Base-by-base conservation (phyloP, 257 asterid genomes). In the Gynochthodes officinalis region DNA sequence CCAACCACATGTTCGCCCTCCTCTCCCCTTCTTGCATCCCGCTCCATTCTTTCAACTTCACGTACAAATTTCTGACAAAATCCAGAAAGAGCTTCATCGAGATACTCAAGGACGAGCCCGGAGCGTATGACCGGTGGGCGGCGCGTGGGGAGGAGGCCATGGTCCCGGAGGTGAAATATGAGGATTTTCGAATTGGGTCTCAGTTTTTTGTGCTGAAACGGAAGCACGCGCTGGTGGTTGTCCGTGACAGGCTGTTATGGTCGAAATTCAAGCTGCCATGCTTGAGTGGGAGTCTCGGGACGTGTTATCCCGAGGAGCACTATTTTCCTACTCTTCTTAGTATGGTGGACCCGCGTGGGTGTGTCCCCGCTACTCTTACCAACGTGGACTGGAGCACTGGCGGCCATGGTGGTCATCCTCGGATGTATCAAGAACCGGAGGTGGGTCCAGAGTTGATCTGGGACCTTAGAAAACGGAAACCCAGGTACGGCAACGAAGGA, bases 301-400 rank as follows among this genome's bases (percentile, higher is more conserved):
- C 88, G 90, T 91, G 97, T 85, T 91, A 84, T 64, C 97, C 97
- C 0, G 97, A 91, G 78, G 97, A 91, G 88, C 95, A 91, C 16
- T 91, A 91, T 8, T 91, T 91, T 75, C 81, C 97, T 15, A 91
- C 96, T 67, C 77, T 91, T 69, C 75, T 91, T 70, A 82, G 75
- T 76, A 85, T 75, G 92, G 88, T 84, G 82, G 97, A 91, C 84
- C 86, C 85, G 71, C 83, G 75, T 6, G 95, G 96, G 33, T 86
- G 91, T 62, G 72, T 78, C 10, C 85, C 91, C 1, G 84, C 96
- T 32, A 89, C 95, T 12, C 86, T 89, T 13, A 91, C 96, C 0
- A 91, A 85, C 84, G 97, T 91, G 76, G 90, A 89, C 69, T 89
- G 97, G 97, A 78, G 58, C 1, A n/a, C n/a, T n/a, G 87, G 68